phyloP scores from a whole-genome alignment of 2,329 filamentous ascomycete species.

The Ilyonectria sp. region DNA sequence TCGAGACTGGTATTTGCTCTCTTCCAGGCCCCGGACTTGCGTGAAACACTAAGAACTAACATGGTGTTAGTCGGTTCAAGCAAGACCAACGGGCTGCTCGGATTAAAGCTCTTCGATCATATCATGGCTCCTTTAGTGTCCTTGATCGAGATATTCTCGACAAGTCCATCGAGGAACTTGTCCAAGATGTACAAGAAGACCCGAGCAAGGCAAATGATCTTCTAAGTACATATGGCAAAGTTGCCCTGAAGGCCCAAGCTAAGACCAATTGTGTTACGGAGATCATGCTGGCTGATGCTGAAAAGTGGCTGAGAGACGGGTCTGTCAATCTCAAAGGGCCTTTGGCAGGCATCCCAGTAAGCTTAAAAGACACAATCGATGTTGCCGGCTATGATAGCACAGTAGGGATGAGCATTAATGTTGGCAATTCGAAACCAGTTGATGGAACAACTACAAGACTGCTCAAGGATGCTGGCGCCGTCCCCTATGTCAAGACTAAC shows the following conservation, averaged over 20 bases:
- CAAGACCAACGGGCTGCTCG: conserved; percentile 80
- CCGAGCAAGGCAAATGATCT: conserved; percentile 78
- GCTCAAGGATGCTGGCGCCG: conserved; percentile 88
- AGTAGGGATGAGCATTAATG: conserved; percentile 84
- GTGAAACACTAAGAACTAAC: conserved; percentile 45
- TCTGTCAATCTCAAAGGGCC: conserved; percentile 83
- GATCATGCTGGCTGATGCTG: conserved; percentile 83
- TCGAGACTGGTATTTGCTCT: conserved; percentile 72
- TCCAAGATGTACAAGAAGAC: conserved; percentile 82
- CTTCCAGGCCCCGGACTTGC: background rate
- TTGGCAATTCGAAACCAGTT: conserved; percentile 73
- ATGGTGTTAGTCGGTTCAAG: conserved; percentile 77
- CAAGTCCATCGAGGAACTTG: conserved; percentile 83
- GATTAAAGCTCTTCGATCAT: conserved; percentile 77
- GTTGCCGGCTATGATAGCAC: conserved; percentile 88
- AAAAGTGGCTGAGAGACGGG: conserved; percentile 75
- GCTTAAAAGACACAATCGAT: conserved; percentile 84
- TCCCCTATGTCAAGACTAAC: conserved; percentile 95
- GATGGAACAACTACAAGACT: conserved; percentile 84
- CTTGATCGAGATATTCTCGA: conserved; percentile 78
- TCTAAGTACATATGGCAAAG: conserved; percentile 89
- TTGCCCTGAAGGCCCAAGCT: conserved; percentile 85
- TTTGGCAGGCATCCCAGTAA: conserved; percentile 88
- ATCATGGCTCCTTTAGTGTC: conserved; percentile 75
- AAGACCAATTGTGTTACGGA: conserved; percentile 94